Conservation (phyloP, 495 filamentous ascomycete genomes). For the Trichoderma virens region DNA sequence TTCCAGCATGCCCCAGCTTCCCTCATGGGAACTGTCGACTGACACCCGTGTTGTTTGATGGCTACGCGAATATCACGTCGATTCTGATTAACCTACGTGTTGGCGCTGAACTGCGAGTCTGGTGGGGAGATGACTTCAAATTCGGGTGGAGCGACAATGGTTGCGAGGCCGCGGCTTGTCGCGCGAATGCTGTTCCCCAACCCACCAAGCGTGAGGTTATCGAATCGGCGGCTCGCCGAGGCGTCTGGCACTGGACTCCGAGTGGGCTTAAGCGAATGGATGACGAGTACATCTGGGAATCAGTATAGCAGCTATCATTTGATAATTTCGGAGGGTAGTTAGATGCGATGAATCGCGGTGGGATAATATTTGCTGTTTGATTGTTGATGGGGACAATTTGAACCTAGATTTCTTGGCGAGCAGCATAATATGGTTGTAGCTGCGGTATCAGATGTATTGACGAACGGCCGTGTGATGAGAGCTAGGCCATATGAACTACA, state of each 20-base stretch:
- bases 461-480: neutral
- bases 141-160: constrained; percentile 35
- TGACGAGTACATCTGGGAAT: neutral
- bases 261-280: neutral
- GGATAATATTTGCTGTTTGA: neutral
- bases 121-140: constrained; percentile 38
- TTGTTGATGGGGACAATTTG: constrained; percentile 1
- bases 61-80: constrained; percentile 31
- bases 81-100: constrained; percentile 27
- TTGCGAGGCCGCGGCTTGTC: constrained; percentile 25
- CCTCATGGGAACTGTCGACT: constrained; percentile 24
- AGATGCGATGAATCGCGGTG: neutral
- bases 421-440: constrained; percentile 3
- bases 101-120: constrained; percentile 20
- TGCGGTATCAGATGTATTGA: neutral
- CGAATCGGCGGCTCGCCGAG: neutral
- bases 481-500: neutral
- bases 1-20: constrained; percentile 5
- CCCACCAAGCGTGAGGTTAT: neutral
- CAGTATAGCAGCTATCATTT: neutral
- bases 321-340: neutral
- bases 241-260: neutral
- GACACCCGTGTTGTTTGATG: constrained; percentile 22
- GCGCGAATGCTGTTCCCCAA: constrained; percentile 24
- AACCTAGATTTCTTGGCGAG: constrained; percentile 5